Conservation (phyloP, 192 early-diverging fungal species). For the Linnemannia hyalina region DNA sequence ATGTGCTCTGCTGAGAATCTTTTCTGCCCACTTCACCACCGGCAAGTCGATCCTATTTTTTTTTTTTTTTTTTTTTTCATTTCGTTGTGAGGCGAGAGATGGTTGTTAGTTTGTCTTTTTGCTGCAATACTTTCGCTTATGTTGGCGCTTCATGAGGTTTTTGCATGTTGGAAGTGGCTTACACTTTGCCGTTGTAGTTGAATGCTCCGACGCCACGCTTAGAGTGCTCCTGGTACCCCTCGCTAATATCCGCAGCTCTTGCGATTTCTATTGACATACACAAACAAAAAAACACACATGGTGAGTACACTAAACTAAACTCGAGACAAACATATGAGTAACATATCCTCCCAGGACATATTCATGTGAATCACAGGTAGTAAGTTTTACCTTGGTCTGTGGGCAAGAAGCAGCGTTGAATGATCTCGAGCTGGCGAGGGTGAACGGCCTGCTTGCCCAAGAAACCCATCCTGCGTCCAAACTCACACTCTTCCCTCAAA, state of each 20-base stretch:
- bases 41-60: slow-evolving; percentile 80
- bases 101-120: not conserved
- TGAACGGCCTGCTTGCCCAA: slow-evolving; percentile 98
- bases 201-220: slow-evolving; percentile 90
- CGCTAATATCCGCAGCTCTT: slow-evolving; percentile 77
- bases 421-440: slow-evolving; percentile 87
- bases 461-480: slow-evolving; percentile 94
- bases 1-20: slow-evolving; percentile 73
- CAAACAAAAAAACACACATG: not conserved
- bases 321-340: not conserved
- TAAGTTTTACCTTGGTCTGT: slow-evolving; percentile 64
- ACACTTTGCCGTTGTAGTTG: slow-evolving; percentile 92
- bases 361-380: not conserved
- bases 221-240: slow-evolving; percentile 74
- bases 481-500: slow-evolving; percentile 83
- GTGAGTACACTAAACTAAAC: not conserved
- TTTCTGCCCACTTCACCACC: slow-evolving; percentile 92
- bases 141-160: not conserved
- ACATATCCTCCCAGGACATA: not conserved
- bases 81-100: not conserved
- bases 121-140: not conserved
- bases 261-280: slow-evolving; percentile 63
- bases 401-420: slow-evolving; percentile 86
- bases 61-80: not conserved
- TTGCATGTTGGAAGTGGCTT: slow-evolving; percentile 33